Base-by-base conservation (phyloP, 495 filamentous ascomycete genomes). In the Neurospora sp. region DNA sequence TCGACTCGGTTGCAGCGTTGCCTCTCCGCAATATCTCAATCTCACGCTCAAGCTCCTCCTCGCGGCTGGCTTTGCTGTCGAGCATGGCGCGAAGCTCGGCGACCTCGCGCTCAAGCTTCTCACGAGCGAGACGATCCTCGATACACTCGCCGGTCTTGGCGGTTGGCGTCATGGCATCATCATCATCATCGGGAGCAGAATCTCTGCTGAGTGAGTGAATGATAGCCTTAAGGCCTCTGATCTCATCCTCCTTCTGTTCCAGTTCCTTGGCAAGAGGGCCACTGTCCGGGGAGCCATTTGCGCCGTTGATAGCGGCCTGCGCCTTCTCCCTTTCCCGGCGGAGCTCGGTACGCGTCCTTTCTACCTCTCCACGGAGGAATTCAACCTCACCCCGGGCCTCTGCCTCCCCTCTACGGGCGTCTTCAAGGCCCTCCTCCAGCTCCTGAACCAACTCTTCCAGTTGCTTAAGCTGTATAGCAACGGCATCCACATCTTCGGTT, bases 351-450 rank as follows among this genome's bases (percentile, higher is more conserved):
- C 94, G 89, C n/a, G 93, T 94, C 70, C 96, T 84, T 80, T 99
- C 96, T 0, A 99, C 96, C 79, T 99, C 96, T 3, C 96, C 96
- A 41, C 96, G 89, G 35, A 99, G 82, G 80, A 98, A 98, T 78
- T 99, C 96, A 6, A 98, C 96, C 79, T 99, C 96, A 3, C 93
- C 94, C 73, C 96, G 86, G 22, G 96, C 96, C 84, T 99, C 96
- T 1, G 96, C 94, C 81, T 99, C 96, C n/a, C 96, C 96, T 38
- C 96, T 88, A 68, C 96, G 87, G 37, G 96, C 94, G 83, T 99
- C 96, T 81, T 98, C 96, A 10, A 99, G 86, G 2, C 96, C 96
- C 78, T 99, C 96, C 80, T 99, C 96, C 0, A 99, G 86, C 77
- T 99, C 96, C 44, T 95, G 94, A 8, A 99, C 96, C 12, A 98